Conservation (phyloP, 495 filamentous ascomycete species). For the Alectoria sarmentosa region DNA sequence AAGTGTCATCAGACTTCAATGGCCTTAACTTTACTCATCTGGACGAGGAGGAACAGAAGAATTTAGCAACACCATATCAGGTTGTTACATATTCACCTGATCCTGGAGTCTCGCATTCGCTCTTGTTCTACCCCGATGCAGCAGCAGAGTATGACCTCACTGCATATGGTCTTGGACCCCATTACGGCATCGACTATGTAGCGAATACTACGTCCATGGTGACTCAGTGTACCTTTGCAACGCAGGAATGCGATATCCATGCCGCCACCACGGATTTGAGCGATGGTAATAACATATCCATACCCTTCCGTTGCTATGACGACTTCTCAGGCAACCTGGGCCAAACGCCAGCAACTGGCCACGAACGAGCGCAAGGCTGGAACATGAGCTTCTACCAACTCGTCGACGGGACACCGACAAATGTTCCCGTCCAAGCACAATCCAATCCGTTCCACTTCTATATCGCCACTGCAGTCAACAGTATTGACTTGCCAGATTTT, state of each 20-base stretch:
- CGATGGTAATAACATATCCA: slow-evolving; percentile 14
- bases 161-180: not conserved
- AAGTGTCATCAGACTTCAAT: slow-evolving; percentile 9
- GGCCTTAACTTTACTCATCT: slow-evolving; percentile 8
- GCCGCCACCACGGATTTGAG: not conserved
- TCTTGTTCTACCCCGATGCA: slow-evolving; percentile 13
- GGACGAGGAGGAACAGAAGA: not conserved
- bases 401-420: not conserved
- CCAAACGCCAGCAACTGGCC: slow-evolving; percentile 15
- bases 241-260: slow-evolving; percentile 11
- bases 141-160: not conserved
- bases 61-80: slow-evolving; percentile 8
- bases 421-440: slow-evolving; percentile 18
- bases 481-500: slow-evolving; percentile 6
- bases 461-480: slow-evolving; percentile 17
- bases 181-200: slow-evolving; percentile 14
- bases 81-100: slow-evolving; percentile 8
- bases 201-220: slow-evolving; percentile 14
- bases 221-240: slow-evolving; percentile 14
- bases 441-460: slow-evolving; percentile 21
- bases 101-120: not conserved
- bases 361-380: slow-evolving; percentile 17
- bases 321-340: slow-evolving; percentile 21
- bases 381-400: slow-evolving; percentile 22
- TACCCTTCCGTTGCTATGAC: slow-evolving; percentile 16